Evolutionary conservation across 2,329 filamentous ascomycete species (phyloP).

Genomic region (Penicillium griseofulvum): DNA sequence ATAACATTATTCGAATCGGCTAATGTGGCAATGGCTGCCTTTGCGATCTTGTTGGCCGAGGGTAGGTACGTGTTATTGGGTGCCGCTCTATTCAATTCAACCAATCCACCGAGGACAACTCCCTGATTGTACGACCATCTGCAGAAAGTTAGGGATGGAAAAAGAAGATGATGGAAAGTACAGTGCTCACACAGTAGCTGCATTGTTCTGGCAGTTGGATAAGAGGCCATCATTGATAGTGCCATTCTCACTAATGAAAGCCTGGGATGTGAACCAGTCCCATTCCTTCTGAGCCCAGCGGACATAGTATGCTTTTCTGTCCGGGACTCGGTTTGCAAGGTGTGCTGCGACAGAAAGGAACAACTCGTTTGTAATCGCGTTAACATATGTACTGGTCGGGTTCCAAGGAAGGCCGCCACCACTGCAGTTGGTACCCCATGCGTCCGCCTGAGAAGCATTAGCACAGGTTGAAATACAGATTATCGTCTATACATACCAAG

Average conservation of each 20-base stretch:
- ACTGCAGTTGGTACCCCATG: constrained; percentile 45
- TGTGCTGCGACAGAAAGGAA: constrained; percentile 56
- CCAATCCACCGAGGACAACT: constrained; percentile 57
- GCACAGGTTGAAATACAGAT: background rate
- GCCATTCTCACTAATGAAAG: constrained; percentile 48
- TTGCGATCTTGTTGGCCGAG: constrained; percentile 51
- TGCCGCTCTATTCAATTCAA: constrained; percentile 50
- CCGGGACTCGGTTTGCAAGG: constrained; percentile 51
- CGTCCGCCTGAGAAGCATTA: constrained; percentile 27
- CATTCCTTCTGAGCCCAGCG: constrained; percentile 50
- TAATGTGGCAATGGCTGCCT: constrained; percentile 51
- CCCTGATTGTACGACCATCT: constrained; percentile 61
- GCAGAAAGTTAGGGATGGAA: background rate
- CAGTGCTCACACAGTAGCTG: constrained; percentile 29
- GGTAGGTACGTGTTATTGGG: constrained; percentile 44
- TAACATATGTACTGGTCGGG: constrained; percentile 46
- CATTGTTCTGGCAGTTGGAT: constrained; percentile 52
- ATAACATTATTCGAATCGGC: constrained; percentile 50
- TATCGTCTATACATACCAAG: constrained; percentile 32
- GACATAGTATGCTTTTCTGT: constrained; percentile 40
- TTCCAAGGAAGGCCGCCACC: constrained; percentile 52
- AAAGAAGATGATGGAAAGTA: background rate
- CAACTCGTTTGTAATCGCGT: constrained; percentile 58
- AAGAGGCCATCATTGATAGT: constrained; percentile 56
- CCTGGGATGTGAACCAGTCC: constrained; percentile 51